Evolutionary conservation across 306 rosid species (phyloP), one percentile per base, ranked within the genome.

Genomic region (Malus orientalis): DNA sequence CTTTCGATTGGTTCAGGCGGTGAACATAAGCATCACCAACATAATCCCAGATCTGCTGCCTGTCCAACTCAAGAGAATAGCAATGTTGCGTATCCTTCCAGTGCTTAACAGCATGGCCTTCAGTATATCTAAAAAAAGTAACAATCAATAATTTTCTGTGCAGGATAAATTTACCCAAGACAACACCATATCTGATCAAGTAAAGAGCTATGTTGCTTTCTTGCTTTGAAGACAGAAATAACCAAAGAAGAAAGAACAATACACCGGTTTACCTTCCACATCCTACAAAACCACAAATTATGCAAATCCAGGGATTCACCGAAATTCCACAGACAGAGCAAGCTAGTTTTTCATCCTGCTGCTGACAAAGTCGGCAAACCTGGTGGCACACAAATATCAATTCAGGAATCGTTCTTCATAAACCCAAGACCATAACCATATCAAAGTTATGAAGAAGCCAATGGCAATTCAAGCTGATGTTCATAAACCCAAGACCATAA

Each of bases 41-140:
- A 71, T 95, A 95, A 86, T 95, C 97, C 97, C 98, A 95, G 81
- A 95, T 95, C 90, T 90, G 97, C 74, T 92, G 97, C 55, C 88
- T 90, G 83, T 73, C 90, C 74, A 88, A 84, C 81, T 95, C 96
- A 84, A 95, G 99, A 81, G 97, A 89, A 84, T 92, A 95, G 86
- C 99, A 89, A 71, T 92, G 99, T 74, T 91, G 90, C 57, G 95
- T 86, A 76, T 89, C 93, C 81, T 88, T 83, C 90, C 91, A 90
- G 81, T 92, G 99, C 81, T 77, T 86, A 71, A 91, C 84, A 70
- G 97, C 99, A 88, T 95, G 97, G n/a, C 97, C 92, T 86, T 92
- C 97, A 77, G 89, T 95, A 80, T 95, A 95, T 82, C 99, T 95
- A 0, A 38, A 54, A 77, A 60, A 66, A 73, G 55, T 33, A 45